Percentiles rank a stretch among this genome's conserved stretches.
Conservation (phyloP, 306 rosid species). For the Gastrolobium bilobum region DNA sequence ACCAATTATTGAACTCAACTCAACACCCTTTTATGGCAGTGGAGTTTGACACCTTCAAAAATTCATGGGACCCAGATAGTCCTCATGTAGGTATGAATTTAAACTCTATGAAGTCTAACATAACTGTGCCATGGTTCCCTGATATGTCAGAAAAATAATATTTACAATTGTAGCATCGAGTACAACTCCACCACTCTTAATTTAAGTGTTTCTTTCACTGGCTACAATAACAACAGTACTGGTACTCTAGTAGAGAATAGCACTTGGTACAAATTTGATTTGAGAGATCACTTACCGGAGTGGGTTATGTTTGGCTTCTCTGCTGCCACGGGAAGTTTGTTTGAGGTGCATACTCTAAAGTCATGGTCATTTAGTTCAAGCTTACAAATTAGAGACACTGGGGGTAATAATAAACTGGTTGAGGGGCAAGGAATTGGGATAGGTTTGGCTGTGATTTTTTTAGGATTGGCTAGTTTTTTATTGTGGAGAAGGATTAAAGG, state of each 20-base stretch:
- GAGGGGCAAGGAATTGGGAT: constrained; percentile 26
- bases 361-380: constrained; percentile 46
- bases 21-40: constrained; percentile 35
- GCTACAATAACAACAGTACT: neutral
- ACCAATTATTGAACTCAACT: neutral
- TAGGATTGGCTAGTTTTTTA: neutral
- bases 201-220: neutral
- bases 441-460: neutral
- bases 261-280: constrained; percentile 8
- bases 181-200: constrained; percentile 17
- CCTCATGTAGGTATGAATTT: constrained; percentile 46
- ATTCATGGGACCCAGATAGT: neutral
- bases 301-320: constrained; percentile 48
- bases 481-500: neutral
- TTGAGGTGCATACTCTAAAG: neutral
- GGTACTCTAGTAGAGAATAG: neutral
- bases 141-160: neutral
- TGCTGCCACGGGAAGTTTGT: constrained; percentile 20
- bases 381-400: neutral
- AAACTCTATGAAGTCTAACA: constrained; percentile 30
- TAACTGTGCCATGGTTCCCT: neutral
- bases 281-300: constrained; percentile 41
- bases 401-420: neutral
- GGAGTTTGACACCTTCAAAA: constrained; percentile 35
- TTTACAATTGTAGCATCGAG: neutral